Percentiles rank a stretch among this genome's conserved stretches.
Conservation (phyloP, 768 basidiomycete genomes). For the Suillus decipiens region DNA sequence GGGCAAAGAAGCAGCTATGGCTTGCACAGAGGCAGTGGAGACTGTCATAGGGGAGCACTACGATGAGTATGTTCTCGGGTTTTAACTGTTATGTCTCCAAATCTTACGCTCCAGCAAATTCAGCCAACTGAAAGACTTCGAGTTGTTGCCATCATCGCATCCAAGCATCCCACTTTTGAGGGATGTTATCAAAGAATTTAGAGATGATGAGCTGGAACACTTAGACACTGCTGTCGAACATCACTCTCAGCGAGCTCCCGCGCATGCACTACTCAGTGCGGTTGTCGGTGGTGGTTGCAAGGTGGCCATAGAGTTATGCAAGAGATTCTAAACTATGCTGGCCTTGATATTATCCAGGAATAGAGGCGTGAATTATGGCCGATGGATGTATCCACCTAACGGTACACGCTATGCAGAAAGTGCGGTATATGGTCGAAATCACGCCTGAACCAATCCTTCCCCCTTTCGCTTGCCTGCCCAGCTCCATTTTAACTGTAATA, state of each 20-base stretch:
- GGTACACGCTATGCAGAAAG: not conserved
- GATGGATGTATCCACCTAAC: not conserved
- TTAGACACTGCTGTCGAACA: slow-evolving; percentile 88
- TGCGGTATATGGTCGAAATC: slow-evolving; percentile 13
- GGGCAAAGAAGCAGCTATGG: slow-evolving; percentile 96
- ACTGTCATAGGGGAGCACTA: slow-evolving; percentile 98
- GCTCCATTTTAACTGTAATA: slow-evolving; percentile 50
- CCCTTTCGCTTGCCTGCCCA: slow-evolving; percentile 54
- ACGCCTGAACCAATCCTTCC: slow-evolving; percentile 39
- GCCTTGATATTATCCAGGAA: not conserved
- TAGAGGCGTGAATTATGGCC: not conserved
- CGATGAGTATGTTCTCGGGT: slow-evolving; percentile 77
- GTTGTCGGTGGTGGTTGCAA: slow-evolving; percentile 86
- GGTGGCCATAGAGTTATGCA: slow-evolving; percentile 87
- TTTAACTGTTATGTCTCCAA: slow-evolving; percentile 3
- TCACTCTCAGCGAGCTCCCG: slow-evolving; percentile 86
- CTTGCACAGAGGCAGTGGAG: slow-evolving; percentile 97
- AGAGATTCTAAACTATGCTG: slow-evolving; percentile 55
- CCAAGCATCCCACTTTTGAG: slow-evolving; percentile 77
- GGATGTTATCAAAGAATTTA: slow-evolving; percentile 76
- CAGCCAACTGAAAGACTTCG: slow-evolving; percentile 83
- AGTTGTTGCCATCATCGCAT: slow-evolving; percentile 62
- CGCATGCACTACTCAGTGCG: slow-evolving; percentile 86
- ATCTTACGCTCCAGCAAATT: not conserved
- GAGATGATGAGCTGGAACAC: slow-evolving; percentile 95